These are phyloP conservation scores for Bretziella fagacearum DNA, from an alignment of 2,329 filamentous ascomycete genomes.

Conservation along the genomic window DNA sequence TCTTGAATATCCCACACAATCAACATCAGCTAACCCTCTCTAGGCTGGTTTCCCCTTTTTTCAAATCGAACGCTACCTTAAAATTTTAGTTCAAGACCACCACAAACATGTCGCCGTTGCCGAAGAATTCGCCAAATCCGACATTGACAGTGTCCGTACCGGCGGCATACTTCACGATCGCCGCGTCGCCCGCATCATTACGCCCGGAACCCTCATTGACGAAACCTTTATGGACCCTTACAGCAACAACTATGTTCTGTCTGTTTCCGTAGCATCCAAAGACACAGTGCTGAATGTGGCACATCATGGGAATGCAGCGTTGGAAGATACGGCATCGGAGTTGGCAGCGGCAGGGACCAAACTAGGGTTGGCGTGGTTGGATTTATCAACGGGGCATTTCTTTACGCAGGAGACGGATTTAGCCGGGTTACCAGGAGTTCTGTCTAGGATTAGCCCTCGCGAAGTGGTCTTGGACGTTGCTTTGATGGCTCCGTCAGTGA, in stretches of 20 bases:
- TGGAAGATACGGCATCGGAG: not conserved
- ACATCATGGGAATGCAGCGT: not conserved
- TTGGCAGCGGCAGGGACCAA: not conserved
- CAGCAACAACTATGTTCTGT: slow-evolving; percentile 82
- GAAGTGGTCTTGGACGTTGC: slow-evolving; percentile 54
- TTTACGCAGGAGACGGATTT: slow-evolving; percentile 63
- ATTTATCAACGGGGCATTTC: slow-evolving; percentile 89
- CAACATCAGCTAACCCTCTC: not conserved
- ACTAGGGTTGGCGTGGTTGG: slow-evolving; percentile 80
- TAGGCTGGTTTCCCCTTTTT: slow-evolving; percentile 85
- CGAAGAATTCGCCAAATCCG: slow-evolving; percentile 66
- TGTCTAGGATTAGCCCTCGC: slow-evolving; percentile 67
- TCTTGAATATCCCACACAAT: not conserved
- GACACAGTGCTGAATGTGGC: not conserved
- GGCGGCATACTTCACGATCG: slow-evolving; percentile 71
- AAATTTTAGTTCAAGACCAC: slow-evolving; percentile 78
- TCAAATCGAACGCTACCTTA: slow-evolving; percentile 83
- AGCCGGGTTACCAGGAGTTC: slow-evolving; percentile 54
- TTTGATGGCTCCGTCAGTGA: not conserved
- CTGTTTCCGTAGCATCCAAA: slow-evolving; percentile 42
- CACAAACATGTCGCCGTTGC: slow-evolving; percentile 85
- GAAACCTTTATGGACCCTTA: slow-evolving; percentile 94
- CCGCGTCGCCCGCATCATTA: slow-evolving; percentile 71
- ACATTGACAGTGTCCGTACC: slow-evolving; percentile 50
- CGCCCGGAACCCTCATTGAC: slow-evolving; percentile 88